phyloP scores from a whole-genome alignment of 1,139 yeast species.

The Suhomyces choctaworum region DNA sequence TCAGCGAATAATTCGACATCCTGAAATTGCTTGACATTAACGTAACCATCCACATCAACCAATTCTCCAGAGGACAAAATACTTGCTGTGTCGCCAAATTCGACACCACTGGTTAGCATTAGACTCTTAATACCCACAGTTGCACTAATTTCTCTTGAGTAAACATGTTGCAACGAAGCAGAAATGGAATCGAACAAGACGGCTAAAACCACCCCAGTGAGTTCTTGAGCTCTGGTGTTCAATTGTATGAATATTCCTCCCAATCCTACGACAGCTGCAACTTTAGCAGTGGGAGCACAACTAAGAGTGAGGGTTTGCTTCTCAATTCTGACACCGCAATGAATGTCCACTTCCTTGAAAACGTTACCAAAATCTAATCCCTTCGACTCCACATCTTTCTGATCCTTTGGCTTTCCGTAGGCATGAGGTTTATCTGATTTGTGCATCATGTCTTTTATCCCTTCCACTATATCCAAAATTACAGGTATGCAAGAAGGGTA shows the following conservation, averaged over 20 bases:
- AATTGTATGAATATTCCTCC: conserved; percentile 63
- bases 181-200: conserved; percentile 53
- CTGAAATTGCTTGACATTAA: conserved; percentile 82
- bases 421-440: conserved; percentile 3
- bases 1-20: conserved; percentile 82
- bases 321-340: conserved; percentile 63
- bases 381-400: conserved; percentile 5
- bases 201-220: conserved; percentile 42
- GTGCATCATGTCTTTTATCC: conserved; percentile 43
- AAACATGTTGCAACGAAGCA: conserved; percentile 83
- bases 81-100: conserved; percentile 36
- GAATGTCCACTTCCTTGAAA: conserved; percentile 58
- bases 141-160: conserved; percentile 87
- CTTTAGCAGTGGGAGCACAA: conserved; percentile 92
- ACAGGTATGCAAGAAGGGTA: conserved; percentile 81
- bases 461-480: conserved; percentile 55
- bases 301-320: conserved; percentile 75
- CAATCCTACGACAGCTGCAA: conserved; percentile 77
- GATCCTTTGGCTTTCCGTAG: background rate
- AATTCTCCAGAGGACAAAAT: conserved; percentile 56
- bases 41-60: conserved; percentile 57
- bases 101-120: conserved; percentile 40
- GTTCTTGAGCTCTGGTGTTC: conserved; percentile 50
- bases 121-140: conserved; percentile 59
- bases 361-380: conserved; percentile 35